A percentile compares a stretch with the other conserved stretches of the same genome.
Conservation (phyloP, 148 eudicot species). For the Rhododendron mucronatum region DNA sequence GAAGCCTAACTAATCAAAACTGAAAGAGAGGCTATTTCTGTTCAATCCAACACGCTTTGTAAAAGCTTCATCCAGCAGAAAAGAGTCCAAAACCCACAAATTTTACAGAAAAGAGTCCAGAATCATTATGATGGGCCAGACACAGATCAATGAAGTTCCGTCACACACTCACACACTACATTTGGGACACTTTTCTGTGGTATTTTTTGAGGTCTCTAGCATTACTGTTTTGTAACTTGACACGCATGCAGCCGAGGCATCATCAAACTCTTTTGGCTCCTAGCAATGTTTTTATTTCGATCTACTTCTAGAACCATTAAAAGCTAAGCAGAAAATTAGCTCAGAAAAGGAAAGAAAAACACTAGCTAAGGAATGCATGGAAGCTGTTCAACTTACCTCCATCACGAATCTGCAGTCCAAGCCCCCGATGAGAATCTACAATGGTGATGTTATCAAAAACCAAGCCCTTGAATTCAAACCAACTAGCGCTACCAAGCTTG, state of each 20-base stretch:
- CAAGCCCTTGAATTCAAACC: conserved; percentile 56
- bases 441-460: conserved; percentile 82
- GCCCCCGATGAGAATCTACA: conserved; percentile 87
- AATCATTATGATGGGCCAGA: background rate
- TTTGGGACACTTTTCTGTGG: background rate
- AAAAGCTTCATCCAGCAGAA: background rate
- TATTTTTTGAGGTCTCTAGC: background rate
- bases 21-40: background rate
- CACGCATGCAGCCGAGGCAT: background rate
- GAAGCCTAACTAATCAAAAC: background rate
- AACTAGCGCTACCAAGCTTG: conserved; percentile 96
- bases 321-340: background rate
- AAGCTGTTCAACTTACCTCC: conserved; percentile 55
- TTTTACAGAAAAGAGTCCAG: background rate
- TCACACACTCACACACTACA: background rate
- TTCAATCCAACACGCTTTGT: background rate
- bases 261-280: background rate
- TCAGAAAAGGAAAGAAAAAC: background rate
- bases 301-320: background rate
- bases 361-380: background rate
- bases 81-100: background rate
- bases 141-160: background rate
- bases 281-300: background rate
- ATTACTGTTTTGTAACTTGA: background rate
- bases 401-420: conserved; percentile 89